phyloP scores from a whole-genome alignment of 2,329 filamentous ascomycete species.

The Aspergillus glaucus region DNA sequence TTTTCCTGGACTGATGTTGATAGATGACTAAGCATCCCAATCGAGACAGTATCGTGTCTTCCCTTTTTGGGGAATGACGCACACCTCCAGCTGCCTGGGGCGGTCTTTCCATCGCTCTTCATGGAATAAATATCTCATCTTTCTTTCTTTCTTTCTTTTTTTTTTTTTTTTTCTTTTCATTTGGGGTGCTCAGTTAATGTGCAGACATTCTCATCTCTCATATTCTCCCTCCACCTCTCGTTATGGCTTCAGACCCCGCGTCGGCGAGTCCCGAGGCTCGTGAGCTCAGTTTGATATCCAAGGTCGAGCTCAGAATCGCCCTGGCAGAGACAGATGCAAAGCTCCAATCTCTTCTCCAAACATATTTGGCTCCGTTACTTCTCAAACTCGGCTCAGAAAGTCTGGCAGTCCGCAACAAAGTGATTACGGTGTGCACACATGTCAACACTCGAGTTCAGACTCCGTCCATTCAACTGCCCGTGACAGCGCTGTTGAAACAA shows the following conservation, averaged over 20 bases:
- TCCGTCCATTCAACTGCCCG: conserved; percentile 68
- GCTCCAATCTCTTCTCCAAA: conserved; percentile 68
- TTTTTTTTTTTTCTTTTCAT: background rate
- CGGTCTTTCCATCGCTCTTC: background rate
- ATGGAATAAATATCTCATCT: background rate
- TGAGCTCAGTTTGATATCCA: conserved; percentile 76
- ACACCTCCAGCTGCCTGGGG: conserved; percentile 9
- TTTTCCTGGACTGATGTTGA: too few relatives aligned
- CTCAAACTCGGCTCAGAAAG: conserved; percentile 81
- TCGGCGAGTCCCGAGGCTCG: conserved; percentile 45
- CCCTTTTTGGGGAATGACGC: conserved; percentile 12
- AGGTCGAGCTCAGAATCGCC: conserved; percentile 77
- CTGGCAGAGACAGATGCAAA: conserved; percentile 79
- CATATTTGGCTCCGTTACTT: conserved; percentile 73
- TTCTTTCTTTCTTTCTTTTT: background rate
- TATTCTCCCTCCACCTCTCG: conserved; percentile 3
- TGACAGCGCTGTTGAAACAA: conserved; percentile 76
- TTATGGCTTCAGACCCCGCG: conserved; percentile 27
- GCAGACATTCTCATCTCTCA: conserved; percentile 1
- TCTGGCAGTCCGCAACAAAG: conserved; percentile 71
- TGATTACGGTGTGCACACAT: conserved; percentile 66
- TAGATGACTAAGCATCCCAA: conserved; percentile 14
- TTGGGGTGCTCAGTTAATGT: conserved; percentile 2
- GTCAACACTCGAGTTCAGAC: conserved; percentile 60
- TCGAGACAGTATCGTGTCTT: conserved; percentile 7